Evolutionary conservation across 2,329 filamentous ascomycete genomes (phyloP).

Genomic region (Tolypocladium tropicale): DNA sequence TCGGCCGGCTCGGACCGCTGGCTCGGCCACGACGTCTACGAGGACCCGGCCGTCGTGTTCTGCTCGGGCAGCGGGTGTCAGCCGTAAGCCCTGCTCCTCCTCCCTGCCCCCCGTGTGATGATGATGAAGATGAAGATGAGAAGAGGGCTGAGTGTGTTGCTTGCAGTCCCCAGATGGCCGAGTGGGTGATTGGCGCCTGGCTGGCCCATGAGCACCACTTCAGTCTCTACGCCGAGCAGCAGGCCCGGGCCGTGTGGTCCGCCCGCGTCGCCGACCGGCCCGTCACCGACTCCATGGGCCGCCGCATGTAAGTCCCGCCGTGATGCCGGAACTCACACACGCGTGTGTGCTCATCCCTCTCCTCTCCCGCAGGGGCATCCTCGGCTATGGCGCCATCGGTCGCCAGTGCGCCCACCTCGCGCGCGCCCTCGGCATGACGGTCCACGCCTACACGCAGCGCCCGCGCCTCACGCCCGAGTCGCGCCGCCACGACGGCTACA

Average conservation of each 20-base stretch:
- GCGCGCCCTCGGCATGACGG: conserved; percentile 52
- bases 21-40: conserved; percentile 22
- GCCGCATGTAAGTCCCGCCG: conserved; percentile 19
- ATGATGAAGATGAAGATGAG: no score
- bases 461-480: conserved; percentile 49
- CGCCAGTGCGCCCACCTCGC: conserved; percentile 36
- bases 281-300: conserved; percentile 20
- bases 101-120: no score
- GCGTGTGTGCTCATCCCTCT: no score
- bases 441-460: conserved; percentile 57
- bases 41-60: conserved; percentile 23
- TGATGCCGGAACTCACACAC: background rate
- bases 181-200: conserved; percentile 28
- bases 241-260: conserved; percentile 18
- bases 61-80: conserved; percentile 31
- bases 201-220: conserved; percentile 23
- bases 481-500: conserved; percentile 47
- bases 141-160: background rate
- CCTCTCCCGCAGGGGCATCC: conserved; percentile 24
- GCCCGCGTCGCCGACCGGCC: conserved; percentile 5
- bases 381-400: conserved; percentile 36
- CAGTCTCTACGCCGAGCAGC: conserved; percentile 15
- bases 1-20: conserved; percentile 34
- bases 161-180: conserved; percentile 25
- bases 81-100: conserved; percentile 21